Conservation (phyloP, 78 protist genomes). For the Guillardia theta region DNA sequence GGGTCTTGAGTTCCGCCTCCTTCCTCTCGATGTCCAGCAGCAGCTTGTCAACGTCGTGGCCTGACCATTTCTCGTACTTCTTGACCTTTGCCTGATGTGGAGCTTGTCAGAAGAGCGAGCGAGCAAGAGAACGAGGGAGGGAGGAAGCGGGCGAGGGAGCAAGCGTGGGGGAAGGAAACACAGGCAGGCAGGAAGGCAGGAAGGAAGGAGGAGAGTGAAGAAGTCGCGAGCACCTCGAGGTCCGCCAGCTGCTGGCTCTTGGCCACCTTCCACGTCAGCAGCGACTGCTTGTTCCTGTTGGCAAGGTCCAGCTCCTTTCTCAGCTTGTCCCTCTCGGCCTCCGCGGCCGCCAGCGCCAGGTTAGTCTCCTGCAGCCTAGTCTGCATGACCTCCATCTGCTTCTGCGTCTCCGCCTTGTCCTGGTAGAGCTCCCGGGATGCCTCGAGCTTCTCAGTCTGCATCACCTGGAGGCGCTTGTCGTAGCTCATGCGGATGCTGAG, state of each 20-base stretch:
- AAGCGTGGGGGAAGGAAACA: neutral
- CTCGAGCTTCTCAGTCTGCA: conserved; percentile 1
- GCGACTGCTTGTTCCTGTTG: neutral
- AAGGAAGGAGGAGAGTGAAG: neutral
- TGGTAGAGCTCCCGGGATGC: neutral
- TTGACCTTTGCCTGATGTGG: neutral
- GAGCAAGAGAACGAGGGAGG: neutral
- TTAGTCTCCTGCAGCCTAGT: neutral
- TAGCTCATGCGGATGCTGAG: neutral
- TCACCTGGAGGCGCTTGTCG: neutral
- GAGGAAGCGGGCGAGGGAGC: neutral
- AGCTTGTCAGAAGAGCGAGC: neutral
- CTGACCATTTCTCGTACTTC: conserved; percentile 24
- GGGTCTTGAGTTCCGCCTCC: neutral
- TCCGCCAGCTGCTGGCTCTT: conserved; percentile 1
- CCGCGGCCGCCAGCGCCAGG: neutral
- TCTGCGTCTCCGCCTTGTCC: neutral
- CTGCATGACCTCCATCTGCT: neutral
- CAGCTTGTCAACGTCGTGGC: conserved; percentile 12
- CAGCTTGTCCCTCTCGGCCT: conserved; percentile 1
- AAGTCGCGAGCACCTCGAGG: neutral
- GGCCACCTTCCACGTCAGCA: conserved; percentile 14
- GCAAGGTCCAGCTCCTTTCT: conserved; percentile 33
- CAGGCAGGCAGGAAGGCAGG: neutral
- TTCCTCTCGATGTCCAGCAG: conserved; percentile 2